A percentile compares a stretch with the other conserved stretches of the same genome.
phyloP scores from a whole-genome alignment of 305 asterid species.

The Fraxinus latifolia region DNA sequence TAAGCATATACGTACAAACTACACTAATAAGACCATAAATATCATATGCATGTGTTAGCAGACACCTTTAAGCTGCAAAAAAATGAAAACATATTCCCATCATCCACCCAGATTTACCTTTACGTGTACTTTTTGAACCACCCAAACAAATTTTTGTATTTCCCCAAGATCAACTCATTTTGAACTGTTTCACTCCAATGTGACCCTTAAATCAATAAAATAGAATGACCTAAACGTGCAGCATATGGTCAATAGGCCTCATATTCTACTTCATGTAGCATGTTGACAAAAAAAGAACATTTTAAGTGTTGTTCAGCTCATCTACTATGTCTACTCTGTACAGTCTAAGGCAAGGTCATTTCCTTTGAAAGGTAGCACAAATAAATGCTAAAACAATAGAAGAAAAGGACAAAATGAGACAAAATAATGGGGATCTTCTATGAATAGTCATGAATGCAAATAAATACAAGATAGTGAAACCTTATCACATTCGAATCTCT shows the following conservation, averaged over 20 bases:
- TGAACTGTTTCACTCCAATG: not conserved
- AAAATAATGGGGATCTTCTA: not conserved
- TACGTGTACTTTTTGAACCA: too few species aligned
- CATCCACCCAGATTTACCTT: too few species aligned
- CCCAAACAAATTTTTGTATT: too few species aligned
- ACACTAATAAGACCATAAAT: too few species aligned
- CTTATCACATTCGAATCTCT: not conserved
- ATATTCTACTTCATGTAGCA: not conserved
- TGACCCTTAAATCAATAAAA: not conserved
- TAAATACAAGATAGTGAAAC: not conserved
- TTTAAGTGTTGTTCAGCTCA: not conserved
- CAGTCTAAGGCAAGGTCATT: not conserved
- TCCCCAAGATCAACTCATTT: too few species aligned
- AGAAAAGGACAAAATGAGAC: not conserved
- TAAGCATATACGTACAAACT: too few species aligned
- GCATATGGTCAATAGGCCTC: not conserved
- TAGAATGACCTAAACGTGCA: not conserved
- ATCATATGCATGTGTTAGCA: too few species aligned
- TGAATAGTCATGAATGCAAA: constrained; percentile 2
- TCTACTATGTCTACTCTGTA: too few species aligned
- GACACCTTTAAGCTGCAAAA: constrained; percentile 2
- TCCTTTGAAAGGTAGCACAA: constrained; percentile 2
- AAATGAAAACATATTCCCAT: too few species aligned
- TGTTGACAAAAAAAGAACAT: not conserved
- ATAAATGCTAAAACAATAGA: not conserved